Conservation (phyloP, 306 rosid genomes). For the Cajanus cajan region DNA sequence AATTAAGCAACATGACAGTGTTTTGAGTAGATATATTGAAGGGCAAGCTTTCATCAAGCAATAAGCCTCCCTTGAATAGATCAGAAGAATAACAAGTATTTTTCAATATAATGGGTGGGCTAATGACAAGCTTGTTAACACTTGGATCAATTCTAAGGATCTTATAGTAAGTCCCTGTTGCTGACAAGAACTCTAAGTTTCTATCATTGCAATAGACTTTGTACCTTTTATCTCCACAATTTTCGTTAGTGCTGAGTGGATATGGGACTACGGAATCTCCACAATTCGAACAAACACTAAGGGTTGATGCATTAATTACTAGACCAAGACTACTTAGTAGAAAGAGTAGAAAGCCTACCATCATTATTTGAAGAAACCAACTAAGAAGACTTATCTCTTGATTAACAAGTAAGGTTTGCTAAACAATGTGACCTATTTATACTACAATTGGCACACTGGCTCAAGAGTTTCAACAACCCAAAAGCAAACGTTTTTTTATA, state of each 20-base stretch:
- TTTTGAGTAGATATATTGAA: constrained; percentile 70
- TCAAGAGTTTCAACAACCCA: background rate
- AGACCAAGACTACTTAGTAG: constrained; percentile 20
- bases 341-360: constrained; percentile 31
- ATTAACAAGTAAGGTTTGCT: constrained; percentile 2
- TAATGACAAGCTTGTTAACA: constrained; percentile 51
- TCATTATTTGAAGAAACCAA: constrained; percentile 30
- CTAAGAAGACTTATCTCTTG: background rate
- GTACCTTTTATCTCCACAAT: constrained; percentile 70
- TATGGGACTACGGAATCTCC: constrained; percentile 64
- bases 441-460: background rate
- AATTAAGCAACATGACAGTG: constrained; percentile 73
- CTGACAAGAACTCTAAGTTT: constrained; percentile 63
- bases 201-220: constrained; percentile 57
- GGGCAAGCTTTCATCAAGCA: constrained; percentile 61
- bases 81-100: constrained; percentile 66
- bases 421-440: constrained; percentile 33
- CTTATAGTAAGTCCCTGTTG: constrained; percentile 53
- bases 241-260: constrained; percentile 67
- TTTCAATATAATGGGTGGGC: constrained; percentile 48
- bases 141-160: constrained; percentile 57
- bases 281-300: constrained; percentile 57
- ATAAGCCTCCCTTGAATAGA: constrained; percentile 48
- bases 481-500: background rate
- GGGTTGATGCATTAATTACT: constrained; percentile 29